Conservation (phyloP, 192 early-diverging fungal genomes). For the Rhizoclosmatium sp. region DNA sequence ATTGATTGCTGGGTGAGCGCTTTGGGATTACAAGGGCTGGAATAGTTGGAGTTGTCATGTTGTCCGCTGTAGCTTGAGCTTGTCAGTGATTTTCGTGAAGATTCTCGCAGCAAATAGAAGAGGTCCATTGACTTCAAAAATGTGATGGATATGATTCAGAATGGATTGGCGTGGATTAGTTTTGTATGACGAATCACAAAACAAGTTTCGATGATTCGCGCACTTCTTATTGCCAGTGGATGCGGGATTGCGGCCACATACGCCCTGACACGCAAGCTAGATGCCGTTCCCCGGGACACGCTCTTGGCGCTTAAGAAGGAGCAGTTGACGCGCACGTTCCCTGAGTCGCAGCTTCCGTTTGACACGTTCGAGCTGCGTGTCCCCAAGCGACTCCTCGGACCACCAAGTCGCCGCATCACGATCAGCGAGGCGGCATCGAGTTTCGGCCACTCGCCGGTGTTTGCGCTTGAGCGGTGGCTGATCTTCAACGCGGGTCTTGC, state of each 20-base stretch:
- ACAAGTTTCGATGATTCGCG: not conserved
- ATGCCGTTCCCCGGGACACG: not conserved
- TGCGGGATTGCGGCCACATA: not conserved
- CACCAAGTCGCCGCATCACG: not conserved
- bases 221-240: not conserved
- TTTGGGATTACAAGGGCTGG: too few species aligned
- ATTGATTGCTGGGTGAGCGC: too few species aligned
- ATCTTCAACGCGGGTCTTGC: not conserved
- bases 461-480: slow-evolving; percentile 9
- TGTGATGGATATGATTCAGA: too few species aligned
- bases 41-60: too few species aligned
- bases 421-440: not conserved
- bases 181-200: not conserved
- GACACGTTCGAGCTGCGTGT: not conserved
- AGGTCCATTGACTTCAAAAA: too few species aligned
- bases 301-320: not conserved
- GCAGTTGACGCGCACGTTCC: not conserved
- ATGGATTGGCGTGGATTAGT: too few species aligned
- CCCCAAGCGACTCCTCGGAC: not conserved
- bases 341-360: not conserved
- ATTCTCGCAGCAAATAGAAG: too few species aligned
- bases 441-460: slow-evolving; percentile 18
- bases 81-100: too few species aligned
- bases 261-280: not conserved
- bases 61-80: too few species aligned